Conservation (phyloP, 805 yeast genomes). For the Wickerhamia fluorescens region DNA sequence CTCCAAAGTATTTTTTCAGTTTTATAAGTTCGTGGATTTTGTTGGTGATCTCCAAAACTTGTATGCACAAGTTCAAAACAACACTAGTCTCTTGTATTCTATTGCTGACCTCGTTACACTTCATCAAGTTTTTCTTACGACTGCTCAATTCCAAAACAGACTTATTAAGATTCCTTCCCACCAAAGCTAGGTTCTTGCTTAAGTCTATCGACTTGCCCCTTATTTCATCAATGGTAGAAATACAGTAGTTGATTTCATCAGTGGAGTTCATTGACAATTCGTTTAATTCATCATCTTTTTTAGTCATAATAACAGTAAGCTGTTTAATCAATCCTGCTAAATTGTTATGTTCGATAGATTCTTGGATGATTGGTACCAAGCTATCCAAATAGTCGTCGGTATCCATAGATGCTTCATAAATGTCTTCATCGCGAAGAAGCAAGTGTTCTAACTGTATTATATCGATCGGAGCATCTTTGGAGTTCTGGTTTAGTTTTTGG, state of each 20-base stretch:
- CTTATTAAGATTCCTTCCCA: conserved; percentile 51
- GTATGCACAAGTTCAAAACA: conserved; percentile 65
- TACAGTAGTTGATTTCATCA: conserved; percentile 48
- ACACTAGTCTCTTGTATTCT: conserved; percentile 68
- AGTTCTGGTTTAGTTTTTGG: background rate
- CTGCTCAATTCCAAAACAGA: conserved; percentile 62
- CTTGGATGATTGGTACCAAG: conserved; percentile 66
- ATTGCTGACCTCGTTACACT: conserved; percentile 53
- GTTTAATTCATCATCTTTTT: conserved; percentile 58
- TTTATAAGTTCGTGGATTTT: conserved; percentile 76
- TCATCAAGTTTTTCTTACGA: conserved; percentile 52
- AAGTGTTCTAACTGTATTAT: conserved; percentile 29
- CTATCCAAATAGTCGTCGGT: conserved; percentile 74
- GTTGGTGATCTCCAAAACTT: conserved; percentile 79
- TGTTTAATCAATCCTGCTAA: conserved; percentile 50
- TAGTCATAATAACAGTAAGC: conserved; percentile 49
- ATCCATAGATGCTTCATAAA: conserved; percentile 39
- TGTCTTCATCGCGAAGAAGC: conserved; percentile 34
- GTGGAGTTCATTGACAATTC: conserved; percentile 56
- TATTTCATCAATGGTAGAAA: conserved; percentile 56
- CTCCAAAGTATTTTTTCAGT: conserved; percentile 72
- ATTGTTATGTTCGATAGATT: conserved; percentile 48
- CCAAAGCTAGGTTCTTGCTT: conserved; percentile 44
- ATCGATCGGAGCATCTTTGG: too few relatives aligned
- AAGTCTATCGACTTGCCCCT: conserved; percentile 51